Conservation (phyloP, 2,329 filamentous ascomycete genomes). For the Malbranchea zuffiana region DNA sequence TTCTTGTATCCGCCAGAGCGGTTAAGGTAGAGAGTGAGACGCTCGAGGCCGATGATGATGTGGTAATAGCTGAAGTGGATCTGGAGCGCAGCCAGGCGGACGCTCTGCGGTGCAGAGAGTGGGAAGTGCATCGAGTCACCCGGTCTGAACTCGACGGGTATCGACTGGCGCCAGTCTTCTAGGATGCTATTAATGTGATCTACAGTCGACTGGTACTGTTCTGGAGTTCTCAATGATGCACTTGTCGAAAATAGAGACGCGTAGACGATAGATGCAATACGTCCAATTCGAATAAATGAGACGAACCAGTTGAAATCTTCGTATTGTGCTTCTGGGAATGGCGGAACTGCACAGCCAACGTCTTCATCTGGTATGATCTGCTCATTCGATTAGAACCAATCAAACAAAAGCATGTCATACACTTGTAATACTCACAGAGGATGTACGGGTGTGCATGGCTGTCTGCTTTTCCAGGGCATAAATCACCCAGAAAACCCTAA, state of each 20-base stretch:
- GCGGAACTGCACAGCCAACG: neutral
- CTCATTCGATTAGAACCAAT: too few species aligned
- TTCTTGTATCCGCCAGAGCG: neutral
- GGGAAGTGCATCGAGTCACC: too few species aligned
- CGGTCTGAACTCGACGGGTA: too few species aligned
- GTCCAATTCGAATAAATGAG: neutral
- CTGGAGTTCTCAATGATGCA: neutral
- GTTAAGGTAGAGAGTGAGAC: constrained; percentile 1
- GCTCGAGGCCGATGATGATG: neutral
- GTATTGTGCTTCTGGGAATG: constrained; percentile 2
- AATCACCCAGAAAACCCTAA: constrained; percentile 1
- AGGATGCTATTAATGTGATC: too few species aligned
- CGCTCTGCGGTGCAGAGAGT: too few species aligned
- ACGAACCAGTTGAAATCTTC: constrained; percentile 1
- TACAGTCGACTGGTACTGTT: neutral
- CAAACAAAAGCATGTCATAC: too few species aligned
- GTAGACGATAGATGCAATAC: constrained; percentile 1
- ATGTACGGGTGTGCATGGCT: constrained; percentile 1
- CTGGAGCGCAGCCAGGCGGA: too few species aligned
- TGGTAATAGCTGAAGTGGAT: constrained; percentile 2
- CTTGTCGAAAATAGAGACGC: constrained; percentile 1
- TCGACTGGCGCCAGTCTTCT: too few species aligned
- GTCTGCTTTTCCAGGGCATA: constrained; percentile 1
- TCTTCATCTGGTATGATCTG: constrained; percentile 3
- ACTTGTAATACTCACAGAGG: constrained; percentile 3